Conservation (phyloP, 805 yeast genomes). For the Metschnikowia henanensis region DNA sequence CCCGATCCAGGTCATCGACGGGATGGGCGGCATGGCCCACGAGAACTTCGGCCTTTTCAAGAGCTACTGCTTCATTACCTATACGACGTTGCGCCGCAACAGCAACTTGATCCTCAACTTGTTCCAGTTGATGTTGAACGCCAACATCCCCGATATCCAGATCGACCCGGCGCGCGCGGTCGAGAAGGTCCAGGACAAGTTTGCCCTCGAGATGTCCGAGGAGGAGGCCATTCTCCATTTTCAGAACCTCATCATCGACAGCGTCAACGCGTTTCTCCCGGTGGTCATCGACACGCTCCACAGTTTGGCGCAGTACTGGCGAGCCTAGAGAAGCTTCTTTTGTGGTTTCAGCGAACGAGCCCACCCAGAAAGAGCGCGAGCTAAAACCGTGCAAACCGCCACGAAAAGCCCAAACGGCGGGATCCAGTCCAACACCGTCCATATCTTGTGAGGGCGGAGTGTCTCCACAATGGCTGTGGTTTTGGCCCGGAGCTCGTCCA, state of each 20-base stretch:
- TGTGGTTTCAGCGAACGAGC: not conserved
- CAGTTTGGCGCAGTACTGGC: constrained; percentile 96
- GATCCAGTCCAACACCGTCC: constrained; percentile 30
- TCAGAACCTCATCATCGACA: constrained; percentile 90
- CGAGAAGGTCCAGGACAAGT: constrained; percentile 90
- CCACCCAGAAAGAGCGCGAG: constrained; percentile 1
- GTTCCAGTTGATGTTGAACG: constrained; percentile 91
- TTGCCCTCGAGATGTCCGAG: constrained; percentile 89
- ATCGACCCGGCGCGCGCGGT: constrained; percentile 85
- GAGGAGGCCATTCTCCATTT: constrained; percentile 95
- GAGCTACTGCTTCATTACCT: constrained; percentile 92
- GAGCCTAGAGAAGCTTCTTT: constrained; percentile 51
- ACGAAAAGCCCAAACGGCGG: constrained; percentile 39
- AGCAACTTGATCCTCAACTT: constrained; percentile 87
- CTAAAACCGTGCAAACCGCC: constrained; percentile 9
- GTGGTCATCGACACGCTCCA: constrained; percentile 94
- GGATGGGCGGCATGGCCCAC: constrained; percentile 93
- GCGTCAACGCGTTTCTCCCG: constrained; percentile 91
- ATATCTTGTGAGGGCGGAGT: constrained; percentile 29
- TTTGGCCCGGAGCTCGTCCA: constrained; percentile 23
- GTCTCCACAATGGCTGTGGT: constrained; percentile 25
- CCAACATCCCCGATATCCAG: constrained; percentile 87
- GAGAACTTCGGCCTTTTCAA: constrained; percentile 85
- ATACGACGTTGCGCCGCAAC: constrained; percentile 84
- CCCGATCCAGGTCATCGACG: constrained; percentile 95